Percentiles rank a stretch among this genome's conserved stretches.
Evolutionary conservation across 176 grass and related monocot species (phyloP).

Genomic region (Saccharum spontaneum): DNA sequence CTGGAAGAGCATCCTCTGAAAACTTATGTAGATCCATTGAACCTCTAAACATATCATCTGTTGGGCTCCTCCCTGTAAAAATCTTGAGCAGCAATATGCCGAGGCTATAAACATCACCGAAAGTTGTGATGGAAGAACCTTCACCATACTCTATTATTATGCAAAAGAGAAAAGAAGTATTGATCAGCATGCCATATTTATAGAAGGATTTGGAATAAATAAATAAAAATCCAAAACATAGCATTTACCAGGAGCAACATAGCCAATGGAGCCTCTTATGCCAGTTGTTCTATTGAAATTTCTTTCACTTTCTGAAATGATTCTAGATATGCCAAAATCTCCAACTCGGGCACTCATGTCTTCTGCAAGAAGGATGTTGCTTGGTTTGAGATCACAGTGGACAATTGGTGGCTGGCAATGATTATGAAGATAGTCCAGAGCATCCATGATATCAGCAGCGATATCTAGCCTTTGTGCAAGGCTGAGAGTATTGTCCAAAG

Average conservation of each 20-base stretch:
- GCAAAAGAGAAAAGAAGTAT: not conserved
- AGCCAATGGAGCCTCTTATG: conserved; percentile 48
- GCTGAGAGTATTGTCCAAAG: no score
- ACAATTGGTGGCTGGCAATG: conserved; percentile 3
- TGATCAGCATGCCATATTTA: not conserved
- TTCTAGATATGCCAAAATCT: conserved; percentile 54
- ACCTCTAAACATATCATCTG: not conserved
- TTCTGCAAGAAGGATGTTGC: conserved; percentile 60
- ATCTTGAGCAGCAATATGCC: conserved; percentile 39
- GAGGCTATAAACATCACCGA: conserved; percentile 32
- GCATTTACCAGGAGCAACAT: not conserved
- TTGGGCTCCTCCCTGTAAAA: conserved; percentile 21
- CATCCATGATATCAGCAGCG: not conserved
- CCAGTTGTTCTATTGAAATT: conserved; percentile 26
- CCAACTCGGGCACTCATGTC: conserved; percentile 45
- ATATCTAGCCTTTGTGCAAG: not conserved
- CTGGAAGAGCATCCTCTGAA: not conserved
- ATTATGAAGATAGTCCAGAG: conserved; percentile 17
- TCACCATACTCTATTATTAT: conserved; percentile 26
- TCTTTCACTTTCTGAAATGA: conserved; percentile 1
- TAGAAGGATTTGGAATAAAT: not conserved
- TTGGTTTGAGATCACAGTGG: conserved; percentile 61
- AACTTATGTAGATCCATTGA: not conserved
- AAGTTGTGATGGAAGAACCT: not conserved
- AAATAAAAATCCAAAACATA: not conserved